Evolutionary conservation across 306 rosid species (phyloP), one percentile per base, ranked within the genome.

Genomic region (Prunus fruticosa): DNA sequence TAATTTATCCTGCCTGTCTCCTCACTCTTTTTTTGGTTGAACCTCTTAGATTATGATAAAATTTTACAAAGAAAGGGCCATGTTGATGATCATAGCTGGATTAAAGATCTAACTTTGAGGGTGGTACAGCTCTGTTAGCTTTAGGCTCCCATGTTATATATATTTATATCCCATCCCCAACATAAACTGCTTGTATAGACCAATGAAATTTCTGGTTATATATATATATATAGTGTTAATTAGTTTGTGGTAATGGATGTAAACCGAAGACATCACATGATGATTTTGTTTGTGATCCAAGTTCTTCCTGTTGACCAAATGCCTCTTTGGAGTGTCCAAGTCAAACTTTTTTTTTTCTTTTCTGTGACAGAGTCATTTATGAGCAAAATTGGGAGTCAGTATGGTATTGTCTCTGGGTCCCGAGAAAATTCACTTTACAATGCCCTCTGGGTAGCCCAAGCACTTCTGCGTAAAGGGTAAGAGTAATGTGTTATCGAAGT

Each of bases 381-480:
- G 14, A 86, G 85, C 73, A 83, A 81, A 77, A 89, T 94, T 78
- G 98, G 98, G 78, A 94, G 96, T 79, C 89, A 90, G 64, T 67
- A 84, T 75, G 97, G 96, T 32, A 83, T 92, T 78, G 75, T 85
- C 69, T 84, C 97, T 22, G 96, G 91, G 18, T 89, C 84, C 75
- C 89, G 88, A 75, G 96, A 94, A 74, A 92, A 92, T 87, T 86
- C 96, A 68, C 96, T 94, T 60, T 90, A 90, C 81, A 94, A 92
- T 84, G 95, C 96, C 73, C 83, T 94, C 23, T 94, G 98, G 98
- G 96, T 75, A 70, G 97, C 98, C 1, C 98, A 94, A 79, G 93
- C 91, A 51, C 91, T 94, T 74, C 85, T 94, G 85, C 96, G 96
- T 19, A 91, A 91, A 87, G 97, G 98, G 98, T 93, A 87, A 49